Evolutionary conservation across 768 basidiomycete species (phyloP), one percentile per base, ranked within the genome.

Genomic region (Phlegmacium glaucopus): DNA sequence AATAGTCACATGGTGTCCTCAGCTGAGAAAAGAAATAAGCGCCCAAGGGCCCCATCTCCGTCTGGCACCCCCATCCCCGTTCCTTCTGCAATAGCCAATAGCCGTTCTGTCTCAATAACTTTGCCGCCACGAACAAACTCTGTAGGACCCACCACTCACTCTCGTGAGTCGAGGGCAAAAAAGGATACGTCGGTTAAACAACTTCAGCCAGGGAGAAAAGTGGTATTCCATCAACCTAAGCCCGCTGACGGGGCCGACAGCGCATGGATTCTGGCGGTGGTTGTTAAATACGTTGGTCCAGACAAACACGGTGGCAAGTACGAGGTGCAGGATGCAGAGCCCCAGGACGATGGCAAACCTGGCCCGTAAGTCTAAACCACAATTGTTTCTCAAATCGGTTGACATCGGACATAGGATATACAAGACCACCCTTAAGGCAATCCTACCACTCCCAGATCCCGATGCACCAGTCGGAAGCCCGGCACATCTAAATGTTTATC

Each of bases 311-410:
- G 47, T 39, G 49, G 47, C 49, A 91, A 87, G 52, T 92, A 92
- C 53, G 88, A 90, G 63, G 90, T 93, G 0, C 87, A 89, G 64
- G 90, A 92, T 59, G 82, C 79, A 32, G 90, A 93, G 53, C 85
- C 86, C 15, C 85, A 88, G 63, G 89, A 90, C 61, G 85, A 88
- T 45, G 85, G 87, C 8, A 77, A 85, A 53, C 83, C 85, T 16
- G 86, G 85, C 58, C 69, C 67, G 76, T 78, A 64, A 58, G 75
- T 57, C 5, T 16, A 30, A n/a, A 1, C 17, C 13, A 38, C 39
- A 25, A 35, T 32, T 28, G 32, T 50, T 8, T 54, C 44, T 27
- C 29, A 37, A 48, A 25, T 7, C 39, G 50, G 11, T 9, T 15
- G 25, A 36, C 49, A 45, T 39, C 43, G 27, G 42, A 34, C 50